These are phyloP conservation scores for Zalerion maritima DNA, from an alignment of 495 filamentous ascomycete genomes.

Conservation along the genomic window DNA sequence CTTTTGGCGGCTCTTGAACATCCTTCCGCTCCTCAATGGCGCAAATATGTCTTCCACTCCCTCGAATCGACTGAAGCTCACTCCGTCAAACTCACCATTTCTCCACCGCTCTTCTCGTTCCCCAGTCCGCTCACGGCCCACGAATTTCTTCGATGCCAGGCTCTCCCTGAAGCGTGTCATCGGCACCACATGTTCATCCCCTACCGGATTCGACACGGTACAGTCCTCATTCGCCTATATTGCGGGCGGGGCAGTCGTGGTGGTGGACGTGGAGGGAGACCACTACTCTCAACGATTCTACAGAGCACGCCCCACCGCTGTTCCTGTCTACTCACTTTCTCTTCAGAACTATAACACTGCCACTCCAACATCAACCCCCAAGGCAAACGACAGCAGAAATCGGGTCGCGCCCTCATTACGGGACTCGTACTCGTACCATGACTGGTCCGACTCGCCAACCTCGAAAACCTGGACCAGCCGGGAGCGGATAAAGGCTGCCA, in stretches of 20 bases:
- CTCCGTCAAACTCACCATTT: conserved; percentile 66
- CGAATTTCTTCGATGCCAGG: conserved; percentile 28
- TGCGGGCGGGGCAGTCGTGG: conserved; percentile 83
- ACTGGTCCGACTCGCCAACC: conserved; percentile 45
- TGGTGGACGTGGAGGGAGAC: conserved; percentile 66
- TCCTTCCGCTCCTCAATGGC: conserved; percentile 30
- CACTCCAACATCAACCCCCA: conserved; percentile 48
- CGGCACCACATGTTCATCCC: conserved; percentile 70
- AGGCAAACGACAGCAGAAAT: conserved; percentile 47
- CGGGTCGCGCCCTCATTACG: conserved; percentile 37
- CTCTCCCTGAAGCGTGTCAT: conserved; percentile 72
- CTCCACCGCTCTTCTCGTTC: conserved; percentile 47
- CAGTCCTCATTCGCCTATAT: conserved; percentile 73
- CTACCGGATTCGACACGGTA: conserved; percentile 75
- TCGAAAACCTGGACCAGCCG: conserved; percentile 68
- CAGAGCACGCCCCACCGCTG: conserved; percentile 66
- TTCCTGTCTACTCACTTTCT: conserved; percentile 42
- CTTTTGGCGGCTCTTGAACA: not conserved
- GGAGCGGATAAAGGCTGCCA: conserved; percentile 88
- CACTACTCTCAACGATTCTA: conserved; percentile 76
- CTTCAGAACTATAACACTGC: conserved; percentile 19
- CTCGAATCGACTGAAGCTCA: conserved; percentile 54
- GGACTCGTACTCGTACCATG: conserved; percentile 36
- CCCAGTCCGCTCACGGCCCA: conserved; percentile 36
- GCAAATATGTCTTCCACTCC: conserved; percentile 42